phyloP scores from a whole-genome alignment of 176 grass and related monocot species.

The Carex myosuroides region DNA sequence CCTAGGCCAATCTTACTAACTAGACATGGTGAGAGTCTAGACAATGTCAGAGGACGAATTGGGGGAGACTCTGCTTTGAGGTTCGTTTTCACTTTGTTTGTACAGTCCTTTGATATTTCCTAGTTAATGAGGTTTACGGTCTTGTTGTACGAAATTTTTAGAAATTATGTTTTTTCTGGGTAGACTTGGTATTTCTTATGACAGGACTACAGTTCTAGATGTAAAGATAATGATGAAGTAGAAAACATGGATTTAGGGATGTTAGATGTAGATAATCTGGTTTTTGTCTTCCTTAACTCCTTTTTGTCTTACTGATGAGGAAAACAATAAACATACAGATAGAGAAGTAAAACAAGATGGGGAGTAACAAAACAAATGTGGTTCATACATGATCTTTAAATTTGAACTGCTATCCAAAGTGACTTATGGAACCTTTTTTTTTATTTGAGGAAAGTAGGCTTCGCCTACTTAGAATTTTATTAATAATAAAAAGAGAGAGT shows the following conservation, averaged over 20 bases:
- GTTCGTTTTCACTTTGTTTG: conserved; percentile 34
- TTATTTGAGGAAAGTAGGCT: no score
- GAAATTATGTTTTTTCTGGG: neutral
- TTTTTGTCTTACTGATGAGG: neutral
- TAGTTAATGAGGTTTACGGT: neutral
- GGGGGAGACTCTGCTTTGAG: conserved; percentile 92
- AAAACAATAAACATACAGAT: neutral
- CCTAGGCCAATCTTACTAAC: conserved; percentile 96
- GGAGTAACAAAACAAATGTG: neutral
- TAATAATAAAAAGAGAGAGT: no score
- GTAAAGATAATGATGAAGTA: neutral
- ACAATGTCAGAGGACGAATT: conserved; percentile 88
- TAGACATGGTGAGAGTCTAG: conserved; percentile 90
- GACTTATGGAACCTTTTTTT: neutral
- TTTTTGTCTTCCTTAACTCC: neutral
- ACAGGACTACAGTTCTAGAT: neutral
- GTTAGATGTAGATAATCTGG: neutral
- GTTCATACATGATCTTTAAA: neutral
- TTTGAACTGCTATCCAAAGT: neutral
- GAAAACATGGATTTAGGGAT: neutral
- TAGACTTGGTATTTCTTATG: neutral
- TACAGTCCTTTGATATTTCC: neutral
- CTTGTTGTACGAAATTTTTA: neutral
- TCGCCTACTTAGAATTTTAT: no score
- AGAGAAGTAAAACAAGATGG: neutral